These are phyloP conservation scores for Pythium phragmitis DNA, from an alignment of 352 stramenopile genomes.

Conservation along the genomic window DNA sequence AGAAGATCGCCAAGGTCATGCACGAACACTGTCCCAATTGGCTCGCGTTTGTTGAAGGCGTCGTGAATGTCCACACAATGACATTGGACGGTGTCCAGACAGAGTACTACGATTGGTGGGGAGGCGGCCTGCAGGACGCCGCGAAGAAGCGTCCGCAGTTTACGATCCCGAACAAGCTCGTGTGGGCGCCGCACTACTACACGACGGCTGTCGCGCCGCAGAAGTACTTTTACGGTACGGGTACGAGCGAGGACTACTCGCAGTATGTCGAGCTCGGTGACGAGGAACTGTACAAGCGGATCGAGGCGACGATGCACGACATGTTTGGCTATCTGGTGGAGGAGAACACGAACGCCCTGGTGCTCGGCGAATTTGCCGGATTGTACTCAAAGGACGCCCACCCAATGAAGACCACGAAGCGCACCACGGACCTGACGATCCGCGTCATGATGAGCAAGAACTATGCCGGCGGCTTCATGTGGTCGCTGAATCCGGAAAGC, in stretches of 20 bases:
- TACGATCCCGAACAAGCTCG: slow-evolving; percentile 55
- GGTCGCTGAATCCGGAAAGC: slow-evolving; percentile 72
- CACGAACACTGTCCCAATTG: slow-evolving; percentile 63
- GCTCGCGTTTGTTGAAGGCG: slow-evolving; percentile 72
- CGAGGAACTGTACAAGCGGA: slow-evolving; percentile 34
- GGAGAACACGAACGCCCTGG: slow-evolving; percentile 44
- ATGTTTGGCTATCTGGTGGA: slow-evolving; percentile 68
- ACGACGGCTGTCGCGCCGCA: slow-evolving; percentile 62
- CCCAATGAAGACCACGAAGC: slow-evolving; percentile 57
- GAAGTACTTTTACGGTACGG: slow-evolving; percentile 58
- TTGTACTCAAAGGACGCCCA: slow-evolving; percentile 56
- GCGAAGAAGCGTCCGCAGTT: slow-evolving; percentile 43
- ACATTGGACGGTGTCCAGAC: slow-evolving; percentile 47
- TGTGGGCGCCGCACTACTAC: slow-evolving; percentile 80
- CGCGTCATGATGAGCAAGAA: slow-evolving; percentile 46
- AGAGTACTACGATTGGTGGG: slow-evolving; percentile 73
- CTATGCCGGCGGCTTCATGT: slow-evolving; percentile 65
- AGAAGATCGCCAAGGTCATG: slow-evolving; percentile 60
- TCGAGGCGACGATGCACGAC: slow-evolving; percentile 55
- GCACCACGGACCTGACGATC: slow-evolving; percentile 59
- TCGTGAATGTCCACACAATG: slow-evolving; percentile 42
- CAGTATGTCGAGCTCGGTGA: slow-evolving; percentile 54
- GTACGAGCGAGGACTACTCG: slow-evolving; percentile 28
- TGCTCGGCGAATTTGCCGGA: slow-evolving; percentile 69
- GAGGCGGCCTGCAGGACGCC: slow-evolving; percentile 47